phyloP scores from a whole-genome alignment of 2,329 filamentous ascomycete species.

The Nemania sp. region DNA sequence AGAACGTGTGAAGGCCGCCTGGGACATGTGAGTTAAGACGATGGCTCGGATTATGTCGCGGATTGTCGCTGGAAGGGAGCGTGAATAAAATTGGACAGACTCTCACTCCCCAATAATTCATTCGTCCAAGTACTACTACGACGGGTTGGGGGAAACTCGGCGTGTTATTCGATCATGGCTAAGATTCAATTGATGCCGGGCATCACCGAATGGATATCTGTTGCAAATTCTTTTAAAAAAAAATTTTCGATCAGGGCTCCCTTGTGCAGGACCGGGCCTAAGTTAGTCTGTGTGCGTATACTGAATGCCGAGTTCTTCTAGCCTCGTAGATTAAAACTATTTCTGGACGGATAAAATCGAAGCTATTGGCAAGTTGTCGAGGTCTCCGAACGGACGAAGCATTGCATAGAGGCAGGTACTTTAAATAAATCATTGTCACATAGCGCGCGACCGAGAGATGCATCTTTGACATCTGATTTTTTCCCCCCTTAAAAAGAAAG shows the following conservation, averaged over 20 bases:
- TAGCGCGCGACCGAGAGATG: no score
- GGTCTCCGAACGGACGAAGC: no score
- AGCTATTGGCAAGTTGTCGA: no score
- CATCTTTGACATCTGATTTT: no score
- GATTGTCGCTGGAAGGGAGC: background rate
- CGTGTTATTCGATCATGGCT: background rate
- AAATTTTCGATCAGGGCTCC: no score
- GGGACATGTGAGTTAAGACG: background rate
- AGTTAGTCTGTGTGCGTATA: background rate
- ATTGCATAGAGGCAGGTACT: no score
- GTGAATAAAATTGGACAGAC: background rate
- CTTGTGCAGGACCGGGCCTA: no score
- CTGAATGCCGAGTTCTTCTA: background rate
- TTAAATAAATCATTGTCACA: no score
- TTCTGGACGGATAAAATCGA: background rate
- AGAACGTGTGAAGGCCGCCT: conserved; percentile 2
- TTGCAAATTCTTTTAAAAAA: no score
- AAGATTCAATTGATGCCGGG: background rate
- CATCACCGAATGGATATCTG: no score
- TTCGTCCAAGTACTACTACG: background rate
- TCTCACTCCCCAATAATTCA: background rate
- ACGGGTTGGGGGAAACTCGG: background rate
- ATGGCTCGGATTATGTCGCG: background rate
- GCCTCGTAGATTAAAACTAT: background rate
- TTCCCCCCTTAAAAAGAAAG: no score